Conservation (phyloP, 108 stramenopile species). For the Asterionellopsis glacialis region DNA sequence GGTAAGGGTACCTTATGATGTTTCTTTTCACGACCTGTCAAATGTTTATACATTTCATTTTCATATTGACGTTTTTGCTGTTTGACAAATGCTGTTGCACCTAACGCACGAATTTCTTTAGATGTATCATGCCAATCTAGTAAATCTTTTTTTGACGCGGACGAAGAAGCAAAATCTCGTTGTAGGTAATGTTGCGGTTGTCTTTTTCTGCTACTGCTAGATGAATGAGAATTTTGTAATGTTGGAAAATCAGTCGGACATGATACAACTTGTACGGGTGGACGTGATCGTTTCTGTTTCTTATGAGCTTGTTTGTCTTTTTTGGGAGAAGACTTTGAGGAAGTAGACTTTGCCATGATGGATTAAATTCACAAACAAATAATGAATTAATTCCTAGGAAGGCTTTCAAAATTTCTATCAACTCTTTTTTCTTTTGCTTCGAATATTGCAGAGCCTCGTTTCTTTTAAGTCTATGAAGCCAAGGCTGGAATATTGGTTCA, state of each 20-base stretch:
- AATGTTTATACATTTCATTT: constrained; percentile 55
- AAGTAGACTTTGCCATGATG: no score
- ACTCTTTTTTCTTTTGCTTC: no score
- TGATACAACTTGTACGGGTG: constrained; percentile 1
- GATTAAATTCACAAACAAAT: no score
- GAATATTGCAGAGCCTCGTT: no score
- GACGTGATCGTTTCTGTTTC: neutral
- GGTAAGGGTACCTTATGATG: constrained; percentile 65
- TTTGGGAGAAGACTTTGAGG: neutral
- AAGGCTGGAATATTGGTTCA: no score
- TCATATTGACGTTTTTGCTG: constrained; percentile 55
- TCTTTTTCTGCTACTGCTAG: neutral
- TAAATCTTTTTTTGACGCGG: constrained; percentile 14
- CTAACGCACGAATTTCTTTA: constrained; percentile 64
- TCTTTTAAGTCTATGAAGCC: no score
- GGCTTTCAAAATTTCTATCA: no score
- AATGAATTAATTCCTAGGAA: no score
- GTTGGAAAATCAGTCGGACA: constrained; percentile 10
- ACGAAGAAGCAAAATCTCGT: no score
- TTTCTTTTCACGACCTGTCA: constrained; percentile 67
- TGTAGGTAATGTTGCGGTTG: neutral
- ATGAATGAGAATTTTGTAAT: neutral
- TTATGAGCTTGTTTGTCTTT: neutral
- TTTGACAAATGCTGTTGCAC: constrained; percentile 69
- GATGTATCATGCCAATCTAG: constrained; percentile 68